Evolutionary conservation across 345 rosid species (phyloP).

Genomic region (Ricinus communis): DNA sequence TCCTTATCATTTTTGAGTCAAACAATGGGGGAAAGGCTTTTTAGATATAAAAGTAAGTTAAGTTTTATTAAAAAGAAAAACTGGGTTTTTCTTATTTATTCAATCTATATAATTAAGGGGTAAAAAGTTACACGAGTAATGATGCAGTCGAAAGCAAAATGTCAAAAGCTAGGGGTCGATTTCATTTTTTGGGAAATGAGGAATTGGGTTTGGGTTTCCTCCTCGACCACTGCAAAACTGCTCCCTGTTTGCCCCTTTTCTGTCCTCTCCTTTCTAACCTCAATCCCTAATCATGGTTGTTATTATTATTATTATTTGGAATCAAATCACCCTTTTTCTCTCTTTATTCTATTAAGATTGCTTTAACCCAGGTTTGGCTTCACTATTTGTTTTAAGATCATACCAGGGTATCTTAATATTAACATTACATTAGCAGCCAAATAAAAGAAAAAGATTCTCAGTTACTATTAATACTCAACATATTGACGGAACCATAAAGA

Average conservation of each 20-base stretch:
- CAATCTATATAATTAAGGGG: too few species aligned
- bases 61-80: neutral
- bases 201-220: slow-evolving; percentile 35
- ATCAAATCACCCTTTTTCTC: neutral
- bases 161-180: slow-evolving; percentile 61
- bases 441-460: too few species aligned
- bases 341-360: too few species aligned
- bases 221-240: slow-evolving; percentile 27
- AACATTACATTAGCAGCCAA: too few species aligned
- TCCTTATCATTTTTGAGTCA: slow-evolving; percentile 23
- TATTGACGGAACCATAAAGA: too few species aligned
- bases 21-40: slow-evolving; percentile 7
- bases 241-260: too few species aligned
- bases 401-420: too few species aligned
- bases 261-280: slow-evolving; percentile 24
- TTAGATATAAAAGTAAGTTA: too few species aligned
- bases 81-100: too few species aligned
- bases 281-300: neutral
- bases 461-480: too few species aligned
- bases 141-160: slow-evolving; percentile 58
- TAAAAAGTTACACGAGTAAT: slow-evolving; percentile 24
- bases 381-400: too few species aligned
- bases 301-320: slow-evolving; percentile 7
- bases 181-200: slow-evolving; percentile 57
- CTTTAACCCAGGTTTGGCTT: too few species aligned